Conservation (phyloP, 768 basidiomycete genomes). For the Panellus pusillus region DNA sequence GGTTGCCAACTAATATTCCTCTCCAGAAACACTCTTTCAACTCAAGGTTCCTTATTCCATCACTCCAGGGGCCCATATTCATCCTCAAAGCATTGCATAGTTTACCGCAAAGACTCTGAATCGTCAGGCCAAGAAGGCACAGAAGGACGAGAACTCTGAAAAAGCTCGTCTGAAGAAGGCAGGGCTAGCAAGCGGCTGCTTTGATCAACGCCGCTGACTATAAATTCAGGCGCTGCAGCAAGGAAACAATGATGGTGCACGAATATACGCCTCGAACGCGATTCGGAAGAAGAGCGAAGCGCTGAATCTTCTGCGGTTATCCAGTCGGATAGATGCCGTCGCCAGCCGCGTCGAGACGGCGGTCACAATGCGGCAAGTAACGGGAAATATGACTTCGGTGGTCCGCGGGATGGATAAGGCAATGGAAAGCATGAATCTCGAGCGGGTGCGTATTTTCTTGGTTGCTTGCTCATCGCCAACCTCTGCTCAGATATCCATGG, state of each 20-base stretch:
- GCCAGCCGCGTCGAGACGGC: constrained; percentile 97
- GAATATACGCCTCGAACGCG: constrained; percentile 97
- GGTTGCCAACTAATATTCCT: constrained; percentile 28
- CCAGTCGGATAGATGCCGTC: constrained; percentile 94
- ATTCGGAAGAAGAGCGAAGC: constrained; percentile 97
- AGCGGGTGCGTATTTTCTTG: constrained; percentile 62
- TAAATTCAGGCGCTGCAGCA: constrained; percentile 83
- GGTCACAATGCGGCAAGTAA: constrained; percentile 95
- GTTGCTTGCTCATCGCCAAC: background rate
- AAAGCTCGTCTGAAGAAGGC: constrained; percentile 94
- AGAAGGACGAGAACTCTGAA: constrained; percentile 91
- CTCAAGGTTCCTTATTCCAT: constrained; percentile 68
- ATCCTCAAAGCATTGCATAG: constrained; percentile 42
- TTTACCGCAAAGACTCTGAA: constrained; percentile 97
- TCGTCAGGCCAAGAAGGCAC: constrained; percentile 95
- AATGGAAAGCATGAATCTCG: constrained; percentile 99
- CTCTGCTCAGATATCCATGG: constrained; percentile 77
- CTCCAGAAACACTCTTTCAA: constrained; percentile 93
- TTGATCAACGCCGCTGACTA: background rate
- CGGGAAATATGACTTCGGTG: constrained; percentile 94
- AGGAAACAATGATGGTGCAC: constrained; percentile 94
- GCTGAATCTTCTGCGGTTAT: constrained; percentile 85
- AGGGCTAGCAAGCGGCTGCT: constrained; percentile 4
- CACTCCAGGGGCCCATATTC: constrained; percentile 6
- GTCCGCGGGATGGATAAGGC: constrained; percentile 99